Evolutionary conservation across 2,329 filamentous ascomycete genomes (phyloP).

Genomic region (Orbilia brochopaga): DNA sequence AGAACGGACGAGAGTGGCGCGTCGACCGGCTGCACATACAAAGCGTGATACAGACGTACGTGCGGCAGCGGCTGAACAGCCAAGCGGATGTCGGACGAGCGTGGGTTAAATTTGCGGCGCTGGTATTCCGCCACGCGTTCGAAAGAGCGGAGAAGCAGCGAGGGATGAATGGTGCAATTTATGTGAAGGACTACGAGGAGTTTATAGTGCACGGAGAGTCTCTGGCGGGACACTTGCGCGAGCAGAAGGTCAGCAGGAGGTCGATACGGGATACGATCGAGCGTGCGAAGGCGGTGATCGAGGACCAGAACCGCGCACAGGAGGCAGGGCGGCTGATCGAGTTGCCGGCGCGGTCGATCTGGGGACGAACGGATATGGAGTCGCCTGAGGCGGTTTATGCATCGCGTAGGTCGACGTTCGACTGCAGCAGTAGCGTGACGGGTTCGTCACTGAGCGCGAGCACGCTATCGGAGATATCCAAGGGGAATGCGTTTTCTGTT

Average conservation of each 20-base stretch:
- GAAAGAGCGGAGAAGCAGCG: slow-evolving; percentile 43
- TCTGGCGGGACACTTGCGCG: slow-evolving; percentile 28
- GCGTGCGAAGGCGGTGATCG: slow-evolving; percentile 23
- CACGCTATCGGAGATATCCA: slow-evolving; percentile 41
- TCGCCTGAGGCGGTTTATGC: slow-evolving; percentile 34
- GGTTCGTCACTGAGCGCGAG: slow-evolving; percentile 41
- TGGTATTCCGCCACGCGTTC: slow-evolving; percentile 44
- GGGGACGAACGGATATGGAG: slow-evolving; percentile 43
- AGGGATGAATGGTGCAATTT: slow-evolving; percentile 27
- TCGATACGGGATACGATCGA: slow-evolving; percentile 35
- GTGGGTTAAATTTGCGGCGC: slow-evolving; percentile 43
- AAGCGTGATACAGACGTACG: slow-evolving; percentile 52
- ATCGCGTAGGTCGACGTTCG: slow-evolving; percentile 36
- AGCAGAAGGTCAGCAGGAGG: slow-evolving; percentile 42
- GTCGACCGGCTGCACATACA: slow-evolving; percentile 55
- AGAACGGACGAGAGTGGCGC: slow-evolving; percentile 51
- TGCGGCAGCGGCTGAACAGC: slow-evolving; percentile 25
- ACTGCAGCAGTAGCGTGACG: slow-evolving; percentile 35
- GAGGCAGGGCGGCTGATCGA: slow-evolving; percentile 29
- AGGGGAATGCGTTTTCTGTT: slow-evolving; percentile 38
- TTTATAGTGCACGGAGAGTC: slow-evolving; percentile 41
- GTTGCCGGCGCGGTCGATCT: slow-evolving; percentile 27
- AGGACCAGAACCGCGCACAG: slow-evolving; percentile 30
- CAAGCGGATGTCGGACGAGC: slow-evolving; percentile 38
- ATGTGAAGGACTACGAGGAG: slow-evolving; percentile 45